These are phyloP conservation scores for Herpetospermum pedunculosum DNA, from an alignment of 306 rosid species.

Conservation along the genomic window DNA sequence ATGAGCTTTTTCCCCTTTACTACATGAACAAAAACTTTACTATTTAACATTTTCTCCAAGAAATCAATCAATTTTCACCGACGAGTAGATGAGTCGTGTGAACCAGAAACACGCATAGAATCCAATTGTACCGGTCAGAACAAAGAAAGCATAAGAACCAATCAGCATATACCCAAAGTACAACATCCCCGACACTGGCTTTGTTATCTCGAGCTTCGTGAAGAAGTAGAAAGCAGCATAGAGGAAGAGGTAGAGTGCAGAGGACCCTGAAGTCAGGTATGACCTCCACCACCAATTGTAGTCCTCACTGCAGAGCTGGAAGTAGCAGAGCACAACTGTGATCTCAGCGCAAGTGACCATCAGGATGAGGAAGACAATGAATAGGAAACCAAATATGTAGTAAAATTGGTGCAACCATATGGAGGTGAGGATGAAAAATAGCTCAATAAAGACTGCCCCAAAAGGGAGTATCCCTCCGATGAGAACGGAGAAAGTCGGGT, in stretches of 20 bases:
- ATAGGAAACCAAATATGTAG: constrained; percentile 74
- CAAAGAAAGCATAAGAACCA: constrained; percentile 67
- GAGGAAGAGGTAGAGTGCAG: constrained; percentile 78
- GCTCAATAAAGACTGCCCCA: constrained; percentile 91
- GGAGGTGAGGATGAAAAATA: constrained; percentile 89
- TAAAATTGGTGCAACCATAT: constrained; percentile 91
- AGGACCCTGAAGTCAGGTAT: constrained; percentile 82
- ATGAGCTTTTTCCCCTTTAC: not conserved
- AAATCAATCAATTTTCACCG: constrained; percentile 64
- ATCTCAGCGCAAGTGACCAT: constrained; percentile 88
- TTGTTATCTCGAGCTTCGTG: constrained; percentile 78
- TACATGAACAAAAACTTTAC: not conserved
- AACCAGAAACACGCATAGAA: constrained; percentile 92
- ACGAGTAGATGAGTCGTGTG: constrained; percentile 73
- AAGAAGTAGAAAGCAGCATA: constrained; percentile 84
- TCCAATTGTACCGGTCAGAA: constrained; percentile 79
- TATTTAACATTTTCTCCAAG: not conserved
- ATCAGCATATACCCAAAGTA: constrained; percentile 89
- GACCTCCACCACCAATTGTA: constrained; percentile 98
- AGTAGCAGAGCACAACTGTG: constrained; percentile 89
- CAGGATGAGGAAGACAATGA: constrained; percentile 79
- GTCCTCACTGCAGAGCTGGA: constrained; percentile 96
- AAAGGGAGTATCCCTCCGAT: constrained; percentile 87
- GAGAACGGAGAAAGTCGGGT: constrained; percentile 45
- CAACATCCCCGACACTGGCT: constrained; percentile 76